Evolutionary conservation across 2,329 filamentous ascomycete genomes (phyloP).

Genomic region (Trichoderma citrinoviride): DNA sequence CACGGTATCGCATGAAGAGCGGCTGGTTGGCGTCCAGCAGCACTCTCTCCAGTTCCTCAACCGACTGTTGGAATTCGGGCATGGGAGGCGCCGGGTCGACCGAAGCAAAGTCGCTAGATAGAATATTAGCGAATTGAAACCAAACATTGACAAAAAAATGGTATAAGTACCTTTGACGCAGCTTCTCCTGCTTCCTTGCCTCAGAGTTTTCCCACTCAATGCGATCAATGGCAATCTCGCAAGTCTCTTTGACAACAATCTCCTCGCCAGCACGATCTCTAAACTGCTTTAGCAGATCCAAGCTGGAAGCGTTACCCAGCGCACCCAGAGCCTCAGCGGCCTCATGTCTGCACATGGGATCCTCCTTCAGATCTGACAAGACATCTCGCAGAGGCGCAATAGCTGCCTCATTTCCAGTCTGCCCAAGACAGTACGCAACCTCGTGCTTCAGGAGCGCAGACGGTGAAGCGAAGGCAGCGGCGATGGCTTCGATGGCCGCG

Average conservation of each 20-base stretch:
- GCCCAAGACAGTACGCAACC: constrained; percentile 92
- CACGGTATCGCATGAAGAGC: constrained; percentile 89
- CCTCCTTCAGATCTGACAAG: constrained; percentile 75
- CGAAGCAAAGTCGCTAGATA: constrained; percentile 81
- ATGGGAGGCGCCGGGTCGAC: constrained; percentile 93
- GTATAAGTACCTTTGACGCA: constrained; percentile 69
- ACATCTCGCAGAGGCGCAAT: constrained; percentile 70
- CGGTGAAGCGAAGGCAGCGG: constrained; percentile 77
- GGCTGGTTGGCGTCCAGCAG: constrained; percentile 76
- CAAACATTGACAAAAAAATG: constrained; percentile 18
- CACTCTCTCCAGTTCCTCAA: constrained; percentile 70
- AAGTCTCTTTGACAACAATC: constrained; percentile 86
- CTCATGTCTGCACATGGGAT: constrained; percentile 94
- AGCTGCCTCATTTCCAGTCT: constrained; percentile 75
- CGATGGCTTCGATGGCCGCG: constrained; percentile 73
- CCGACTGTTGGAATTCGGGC: constrained; percentile 65
- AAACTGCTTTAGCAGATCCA: constrained; percentile 70
- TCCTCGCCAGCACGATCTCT: constrained; percentile 74
- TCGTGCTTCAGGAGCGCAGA: constrained; percentile 95
- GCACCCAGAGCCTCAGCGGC: constrained; percentile 93
- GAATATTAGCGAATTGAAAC: constrained; percentile 30
- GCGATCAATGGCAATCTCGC: constrained; percentile 91
- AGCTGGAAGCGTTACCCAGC: constrained; percentile 69
- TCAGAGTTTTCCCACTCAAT: constrained; percentile 90
- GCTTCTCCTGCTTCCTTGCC: constrained; percentile 67